Percentiles rank a stretch among this genome's conserved stretches.
These are phyloP conservation scores for Cenchrus americanus DNA, from an alignment of 176 grass and related monocot genomes.

Conservation along the genomic window DNA sequence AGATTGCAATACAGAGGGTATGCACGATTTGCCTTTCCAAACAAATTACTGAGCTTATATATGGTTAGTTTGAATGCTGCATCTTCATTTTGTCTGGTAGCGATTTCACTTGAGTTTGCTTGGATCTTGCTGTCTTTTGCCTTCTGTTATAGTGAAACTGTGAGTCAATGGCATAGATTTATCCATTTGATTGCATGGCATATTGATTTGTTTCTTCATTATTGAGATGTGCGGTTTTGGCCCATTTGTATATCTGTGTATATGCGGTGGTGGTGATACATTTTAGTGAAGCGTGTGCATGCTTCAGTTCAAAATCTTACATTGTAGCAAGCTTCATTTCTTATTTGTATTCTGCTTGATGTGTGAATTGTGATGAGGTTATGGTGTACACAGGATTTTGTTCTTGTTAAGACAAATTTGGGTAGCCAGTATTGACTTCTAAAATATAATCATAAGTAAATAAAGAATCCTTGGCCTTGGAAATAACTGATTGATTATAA, in stretches of 20 bases:
- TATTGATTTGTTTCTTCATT: not conserved
- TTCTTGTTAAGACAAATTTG: not conserved
- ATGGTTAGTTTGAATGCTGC: not conserved
- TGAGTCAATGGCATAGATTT: not conserved
- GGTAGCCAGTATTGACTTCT: not conserved
- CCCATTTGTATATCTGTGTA: too few relatives aligned
- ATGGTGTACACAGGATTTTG: not conserved
- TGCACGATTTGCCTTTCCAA: slow-evolving; percentile 17
- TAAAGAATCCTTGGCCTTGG: not conserved
- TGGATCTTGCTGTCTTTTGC: slow-evolving; percentile 17
- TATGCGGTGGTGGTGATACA: not conserved
- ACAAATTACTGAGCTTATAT: slow-evolving; percentile 12
- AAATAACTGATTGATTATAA: not conserved
- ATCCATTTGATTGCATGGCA: not conserved
- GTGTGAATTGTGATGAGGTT: not conserved
- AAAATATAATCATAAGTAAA: not conserved
- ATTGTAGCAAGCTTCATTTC: not conserved
- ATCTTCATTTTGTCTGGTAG: not conserved
- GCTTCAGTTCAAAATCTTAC: not conserved
- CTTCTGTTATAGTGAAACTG: not conserved
- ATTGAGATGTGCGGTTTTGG: not conserved
- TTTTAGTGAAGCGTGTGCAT: not conserved
- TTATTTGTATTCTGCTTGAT: slow-evolving; percentile 9
- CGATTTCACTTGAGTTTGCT: not conserved
- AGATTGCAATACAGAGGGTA: slow-evolving; percentile 95